Percentiles rank a stretch among this genome's conserved stretches.
Conservation (phyloP, 495 filamentous ascomycete species). For the Podospora anserina region DNA sequence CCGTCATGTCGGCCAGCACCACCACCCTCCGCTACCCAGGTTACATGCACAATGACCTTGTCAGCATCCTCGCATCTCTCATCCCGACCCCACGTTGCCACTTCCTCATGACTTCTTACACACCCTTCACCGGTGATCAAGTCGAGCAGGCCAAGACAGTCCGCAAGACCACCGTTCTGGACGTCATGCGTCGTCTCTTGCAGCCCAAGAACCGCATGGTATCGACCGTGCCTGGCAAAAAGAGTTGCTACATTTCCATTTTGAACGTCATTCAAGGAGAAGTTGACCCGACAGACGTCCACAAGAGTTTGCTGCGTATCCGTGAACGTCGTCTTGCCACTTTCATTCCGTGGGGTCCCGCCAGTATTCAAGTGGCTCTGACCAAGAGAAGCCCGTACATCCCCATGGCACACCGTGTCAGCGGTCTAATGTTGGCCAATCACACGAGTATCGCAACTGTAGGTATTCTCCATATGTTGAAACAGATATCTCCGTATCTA, state of each 20-base stretch:
- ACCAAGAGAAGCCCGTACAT: slow-evolving; percentile 96
- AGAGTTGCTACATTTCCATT: slow-evolving; percentile 98
- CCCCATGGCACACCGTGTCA: slow-evolving; percentile 85
- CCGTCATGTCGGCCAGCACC: slow-evolving; percentile 97
- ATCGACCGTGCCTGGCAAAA: slow-evolving; percentile 89
- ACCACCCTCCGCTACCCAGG: slow-evolving; percentile 95
- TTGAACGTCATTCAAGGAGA: slow-evolving; percentile 98
- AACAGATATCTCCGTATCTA: neutral
- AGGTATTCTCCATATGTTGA: slow-evolving; percentile 24
- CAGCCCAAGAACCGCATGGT: slow-evolving; percentile 99
- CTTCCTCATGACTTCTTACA: slow-evolving; percentile 97
- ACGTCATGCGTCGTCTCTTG: slow-evolving; percentile 92
- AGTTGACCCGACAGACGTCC: slow-evolving; percentile 93
- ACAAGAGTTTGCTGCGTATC: slow-evolving; percentile 96
- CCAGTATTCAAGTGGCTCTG: slow-evolving; percentile 93
- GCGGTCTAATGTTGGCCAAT: slow-evolving; percentile 95
- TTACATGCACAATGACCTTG: slow-evolving; percentile 99
- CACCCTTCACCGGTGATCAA: slow-evolving; percentile 91
- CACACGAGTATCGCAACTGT: slow-evolving; percentile 94
- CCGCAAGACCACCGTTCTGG: slow-evolving; percentile 93
- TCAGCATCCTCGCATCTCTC: slow-evolving; percentile 90
- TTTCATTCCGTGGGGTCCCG: slow-evolving; percentile 99
- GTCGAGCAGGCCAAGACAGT: slow-evolving; percentile 96
- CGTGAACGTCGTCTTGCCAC: slow-evolving; percentile 90
- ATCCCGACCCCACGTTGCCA: slow-evolving; percentile 96